Evolutionary conservation across 202 grass and related monocot genomes (phyloP), one percentile per base, ranked within the genome.

Genomic region (Miscanthus sacchariflorus): DNA sequence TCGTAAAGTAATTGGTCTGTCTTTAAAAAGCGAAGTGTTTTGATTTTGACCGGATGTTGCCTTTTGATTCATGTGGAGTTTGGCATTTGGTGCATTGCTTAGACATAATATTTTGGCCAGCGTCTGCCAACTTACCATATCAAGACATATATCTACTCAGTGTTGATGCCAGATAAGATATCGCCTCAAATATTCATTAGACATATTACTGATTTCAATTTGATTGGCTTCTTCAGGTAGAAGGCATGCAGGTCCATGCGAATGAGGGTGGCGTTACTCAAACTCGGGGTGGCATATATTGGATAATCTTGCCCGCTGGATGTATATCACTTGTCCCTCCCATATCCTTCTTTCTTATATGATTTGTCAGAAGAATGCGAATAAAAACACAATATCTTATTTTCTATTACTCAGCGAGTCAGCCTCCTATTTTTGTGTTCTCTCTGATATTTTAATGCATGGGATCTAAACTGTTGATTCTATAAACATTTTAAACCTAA

Each of bases 241-340:
- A 97, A 89, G 97, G 97, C 49, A 99, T 99, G 88, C 91, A 96
- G 65, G 94, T 99, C 75, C 97, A 99, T 91, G 91, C 94, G 39
- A 92, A 99, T 89, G 97, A 97, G 88, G 94, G 97, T 70, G 97
- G 97, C 0, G 85, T 89, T 90, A 99, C 94, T 17, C 91, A 99
- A 80, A 97, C 93, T 78, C 91, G 94, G 18, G 97, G 97, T 81
- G 97, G 97, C 86, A 99, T 99, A 85, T 99, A 99, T 72, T 99
- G 97, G 91, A 89, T 99, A 78, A 99, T 99, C 80, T 92, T 99
- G 65, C 97, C 94, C n/a, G 97, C 97, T 90, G 97, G 97, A 91
- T 99, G 97, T 99, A 97, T 89, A 76, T 15, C 38, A 65, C 69
- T 67, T 96, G 24, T n/a, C n/a, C 39, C 21, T 71, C 43, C 13